Evolutionary conservation across 805 yeast genomes (phyloP).

Genomic region (Candida sonorensis): DNA sequence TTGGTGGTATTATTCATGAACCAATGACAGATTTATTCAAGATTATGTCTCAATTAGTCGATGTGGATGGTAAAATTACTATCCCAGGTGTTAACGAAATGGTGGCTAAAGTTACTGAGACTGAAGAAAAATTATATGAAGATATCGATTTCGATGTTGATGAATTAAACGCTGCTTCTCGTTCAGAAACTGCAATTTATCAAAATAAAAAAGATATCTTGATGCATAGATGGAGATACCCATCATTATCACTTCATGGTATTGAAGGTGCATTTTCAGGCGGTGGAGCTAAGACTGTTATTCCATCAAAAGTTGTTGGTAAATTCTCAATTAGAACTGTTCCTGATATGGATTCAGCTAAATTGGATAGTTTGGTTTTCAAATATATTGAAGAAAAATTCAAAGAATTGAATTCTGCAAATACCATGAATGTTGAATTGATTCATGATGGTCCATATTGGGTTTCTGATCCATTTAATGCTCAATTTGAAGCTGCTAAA

Average conservation of each 20-base stretch:
- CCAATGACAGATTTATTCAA: slow-evolving; percentile 92
- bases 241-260: slow-evolving; percentile 93
- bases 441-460: slow-evolving; percentile 96
- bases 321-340: slow-evolving; percentile 97
- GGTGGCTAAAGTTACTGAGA: slow-evolving; percentile 88
- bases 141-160: slow-evolving; percentile 76
- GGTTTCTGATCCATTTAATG: slow-evolving; percentile 92
- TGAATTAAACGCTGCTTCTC: slow-evolving; percentile 84
- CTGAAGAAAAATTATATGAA: slow-evolving; percentile 75
- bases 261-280: slow-evolving; percentile 95
- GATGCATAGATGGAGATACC: slow-evolving; percentile 99
- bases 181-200: slow-evolving; percentile 78
- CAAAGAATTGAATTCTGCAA: slow-evolving; percentile 66
- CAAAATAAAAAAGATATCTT: slow-evolving; percentile 75
- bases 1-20: slow-evolving; percentile 96
- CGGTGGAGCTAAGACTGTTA: slow-evolving; percentile 96
- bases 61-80: slow-evolving; percentile 71
- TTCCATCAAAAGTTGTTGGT: slow-evolving; percentile 90
- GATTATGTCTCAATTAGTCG: slow-evolving; percentile 72
- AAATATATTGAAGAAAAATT: slow-evolving; percentile 64
- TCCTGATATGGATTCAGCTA: slow-evolving; percentile 80
- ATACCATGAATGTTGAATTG: slow-evolving; percentile 62
- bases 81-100: slow-evolving; percentile 88
- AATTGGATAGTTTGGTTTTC: slow-evolving; percentile 71
- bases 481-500: slow-evolving; percentile 87